Base-by-base conservation (phyloP, 192 early-diverging fungal genomes). In the Powellomyces hirtus region DNA sequence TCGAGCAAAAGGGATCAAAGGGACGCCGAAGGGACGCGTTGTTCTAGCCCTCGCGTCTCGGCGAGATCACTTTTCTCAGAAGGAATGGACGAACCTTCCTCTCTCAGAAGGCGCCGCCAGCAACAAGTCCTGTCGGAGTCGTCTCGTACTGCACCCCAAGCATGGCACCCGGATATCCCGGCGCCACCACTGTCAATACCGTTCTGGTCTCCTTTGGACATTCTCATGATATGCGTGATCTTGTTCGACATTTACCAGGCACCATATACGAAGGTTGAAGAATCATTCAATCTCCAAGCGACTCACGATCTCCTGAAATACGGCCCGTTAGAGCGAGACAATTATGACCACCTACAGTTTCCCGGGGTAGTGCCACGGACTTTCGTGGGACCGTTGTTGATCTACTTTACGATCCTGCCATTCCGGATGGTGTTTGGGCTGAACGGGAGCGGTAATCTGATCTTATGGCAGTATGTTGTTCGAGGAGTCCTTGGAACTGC, bases 181-280 rank as follows among this genome's bases (percentile, higher is more conserved):
- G n/a, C n/a, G n/a, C n/a, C n/a, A n/a, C n/a, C n/a, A n/a, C n/a
- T n/a, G n/a, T n/a, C n/a, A n/a, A n/a, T n/a, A n/a, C n/a, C n/a
- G n/a, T n/a, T n/a, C n/a, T n/a, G n/a, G n/a, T n/a, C n/a, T n/a
- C n/a, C n/a, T n/a, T n/a, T n/a, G n/a, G n/a, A n/a, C n/a, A n/a
- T n/a, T n/a, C n/a, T n/a, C n/a, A n/a, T n/a, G n/a, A n/a, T n/a
- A n/a, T n/a, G n/a, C 18, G 29, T 60, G 18, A 36, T 71, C 10
- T 2, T 62, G 35, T 22, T 53, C 0, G 36, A 72, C 37, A 56
- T 72, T 7, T 10, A 11, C 52, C 24, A 34, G 18, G 62, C 56
- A 29, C 96, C 94, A 0, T 97, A 79, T 75, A 94, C 95, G 35
- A 98, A 98, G 77, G 95, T 98, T 55, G 95, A 98, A 75, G 96